phyloP scores from a whole-genome alignment of 2,329 filamentous ascomycete genomes.

The Juglanconis sp. region DNA sequence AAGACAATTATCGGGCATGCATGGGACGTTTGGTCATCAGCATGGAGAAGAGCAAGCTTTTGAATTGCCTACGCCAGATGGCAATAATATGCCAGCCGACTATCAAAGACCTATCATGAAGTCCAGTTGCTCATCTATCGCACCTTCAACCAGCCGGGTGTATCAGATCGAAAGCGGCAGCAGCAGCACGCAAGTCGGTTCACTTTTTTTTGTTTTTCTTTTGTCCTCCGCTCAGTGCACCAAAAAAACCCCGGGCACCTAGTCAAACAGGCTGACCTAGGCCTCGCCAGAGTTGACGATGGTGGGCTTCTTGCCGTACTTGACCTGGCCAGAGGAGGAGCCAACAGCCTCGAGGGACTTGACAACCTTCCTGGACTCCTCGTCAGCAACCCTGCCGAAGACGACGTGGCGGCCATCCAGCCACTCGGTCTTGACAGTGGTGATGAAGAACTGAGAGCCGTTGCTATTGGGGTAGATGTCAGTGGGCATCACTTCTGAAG shows the following conservation, averaged over 20 bases:
- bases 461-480: conserved; percentile 62
- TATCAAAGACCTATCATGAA: conserved; percentile 6
- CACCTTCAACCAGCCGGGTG: not conserved
- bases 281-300: conserved; percentile 53
- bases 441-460: conserved; percentile 97
- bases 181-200: not conserved
- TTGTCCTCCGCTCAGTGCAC: not conserved
- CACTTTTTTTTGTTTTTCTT: not conserved
- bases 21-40: not conserved
- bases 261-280: conserved; percentile 31
- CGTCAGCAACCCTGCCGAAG: conserved; percentile 69
- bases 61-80: conserved; percentile 6
- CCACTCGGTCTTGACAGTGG: conserved; percentile 86
- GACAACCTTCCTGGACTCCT: conserved; percentile 49
- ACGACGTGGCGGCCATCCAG: conserved; percentile 81
- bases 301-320: conserved; percentile 55
- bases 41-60: conserved; percentile 8
- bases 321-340: conserved; percentile 50
- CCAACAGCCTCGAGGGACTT: conserved; percentile 61
- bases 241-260: not conserved
- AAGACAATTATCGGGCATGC: too few species aligned
- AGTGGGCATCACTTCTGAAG: not conserved
- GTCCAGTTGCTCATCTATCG: conserved; percentile 1
- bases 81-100: conserved; percentile 1
- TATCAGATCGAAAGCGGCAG: not conserved